Percentiles rank a stretch among this genome's conserved stretches.
phyloP scores from a whole-genome alignment of 352 stramenopile species.

The Pythium graminicola region DNA sequence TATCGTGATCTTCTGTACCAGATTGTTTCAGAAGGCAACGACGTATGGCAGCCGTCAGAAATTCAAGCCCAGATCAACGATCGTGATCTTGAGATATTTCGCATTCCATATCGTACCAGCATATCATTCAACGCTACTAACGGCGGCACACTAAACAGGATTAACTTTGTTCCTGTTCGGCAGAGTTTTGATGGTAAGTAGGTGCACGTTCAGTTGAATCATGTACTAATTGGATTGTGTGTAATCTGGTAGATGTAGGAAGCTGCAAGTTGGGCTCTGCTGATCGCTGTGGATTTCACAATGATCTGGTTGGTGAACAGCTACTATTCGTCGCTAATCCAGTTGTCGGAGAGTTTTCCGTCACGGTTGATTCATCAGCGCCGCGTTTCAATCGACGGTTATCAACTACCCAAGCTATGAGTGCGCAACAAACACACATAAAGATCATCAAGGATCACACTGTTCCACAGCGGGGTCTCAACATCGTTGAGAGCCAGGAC shows the following conservation, averaged over 20 bases:
- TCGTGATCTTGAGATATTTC: conserved; percentile 9
- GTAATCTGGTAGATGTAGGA: not conserved
- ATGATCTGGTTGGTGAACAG: conserved; percentile 6
- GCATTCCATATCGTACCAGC: not conserved
- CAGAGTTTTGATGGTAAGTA: not conserved
- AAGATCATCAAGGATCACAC: not conserved
- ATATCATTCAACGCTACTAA: not conserved
- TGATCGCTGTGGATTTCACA: conserved; percentile 21
- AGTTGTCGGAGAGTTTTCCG: conserved; percentile 3
- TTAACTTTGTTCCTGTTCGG: conserved; percentile 10
- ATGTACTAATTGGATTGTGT: conserved; percentile 2
- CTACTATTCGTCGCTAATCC: conserved; percentile 6
- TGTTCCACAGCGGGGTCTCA: too few species aligned
- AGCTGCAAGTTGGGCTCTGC: conserved; percentile 5
- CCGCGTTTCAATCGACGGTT: conserved; percentile 7
- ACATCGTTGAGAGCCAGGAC: too few species aligned
- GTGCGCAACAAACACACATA: not conserved
- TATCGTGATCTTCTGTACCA: not conserved
- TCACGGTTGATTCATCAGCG: conserved; percentile 3
- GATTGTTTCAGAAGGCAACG: conserved; percentile 6
- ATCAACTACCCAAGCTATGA: not conserved
- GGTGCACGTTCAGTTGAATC: not conserved
- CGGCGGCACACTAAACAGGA: not conserved
- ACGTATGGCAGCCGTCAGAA: conserved; percentile 19
- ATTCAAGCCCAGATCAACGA: conserved; percentile 20